Evolutionary conservation across 371 early-diverging fungal genomes (phyloP), one percentile per base, ranked within the genome.

Genomic region (Ordospora colligata): DNA sequence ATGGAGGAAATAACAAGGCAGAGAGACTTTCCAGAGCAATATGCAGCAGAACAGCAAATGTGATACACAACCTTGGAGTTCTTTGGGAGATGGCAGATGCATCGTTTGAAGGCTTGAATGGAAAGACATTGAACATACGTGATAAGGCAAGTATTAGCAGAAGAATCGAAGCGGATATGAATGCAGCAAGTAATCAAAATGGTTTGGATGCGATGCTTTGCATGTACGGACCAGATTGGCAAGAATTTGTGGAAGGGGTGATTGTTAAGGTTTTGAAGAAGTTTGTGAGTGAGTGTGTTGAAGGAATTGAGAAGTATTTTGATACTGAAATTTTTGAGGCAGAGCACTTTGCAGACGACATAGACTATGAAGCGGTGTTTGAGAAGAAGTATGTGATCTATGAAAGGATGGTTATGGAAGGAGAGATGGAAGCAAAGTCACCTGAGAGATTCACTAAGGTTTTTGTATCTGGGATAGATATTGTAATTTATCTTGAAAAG

Each of bases 341-440:
- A 1, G 58, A 53, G 21, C 58, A 73, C 63, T 43, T 73, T 49
- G 23, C 62, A 11, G 73, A 64, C 17, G 40, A 64, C 37, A 66
- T 73, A 1, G 63, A 73, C 22, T 73, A 73, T 25, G 46, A 25
- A 9, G 62, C 50, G 37, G 63, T 53, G 45, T 73, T 64, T 51
- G 73, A 73, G 40, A 58, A 63, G 37, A 73, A 73, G 27, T 73
- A 73, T 62, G 32, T 51, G 10, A 73, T 73, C 12, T 42, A 73
- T 14, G 58, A 73, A 14, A 27, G 63, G 17, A 73, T 73, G 46
- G 27, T 63, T 11, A 66, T 21, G 25, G 19, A 42, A 4, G 62
- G 42, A n/a, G 19, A 44, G 12, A 14, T 62, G 12, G 40, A 73
- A 22, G 42, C 43, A 23, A 32, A 0, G 17, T 53, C 42, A n/a